phyloP scores from a whole-genome alignment of 805 yeast species.

The Metschnikowia hibisci region DNA sequence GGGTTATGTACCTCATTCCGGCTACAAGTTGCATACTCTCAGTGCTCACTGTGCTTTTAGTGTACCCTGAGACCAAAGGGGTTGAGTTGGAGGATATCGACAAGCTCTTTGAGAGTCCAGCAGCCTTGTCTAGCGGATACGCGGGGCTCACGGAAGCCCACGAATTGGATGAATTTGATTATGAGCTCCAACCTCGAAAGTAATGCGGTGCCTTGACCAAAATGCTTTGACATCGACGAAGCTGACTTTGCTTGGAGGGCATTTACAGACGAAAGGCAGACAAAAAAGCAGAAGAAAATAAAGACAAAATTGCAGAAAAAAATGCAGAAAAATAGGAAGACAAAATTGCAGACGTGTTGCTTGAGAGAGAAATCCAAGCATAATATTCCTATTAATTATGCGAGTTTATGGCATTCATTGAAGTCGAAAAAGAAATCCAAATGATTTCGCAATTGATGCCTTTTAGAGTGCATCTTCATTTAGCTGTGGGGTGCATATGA shows the following conservation, averaged over 20 bases:
- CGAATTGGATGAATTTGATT: slow-evolving; percentile 26
- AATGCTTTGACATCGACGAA: no score
- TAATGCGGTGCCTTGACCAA: background rate
- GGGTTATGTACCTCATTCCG: slow-evolving; percentile 42
- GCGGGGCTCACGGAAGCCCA: slow-evolving; percentile 12
- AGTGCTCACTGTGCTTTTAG: slow-evolving; percentile 30
- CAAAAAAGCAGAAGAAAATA: background rate
- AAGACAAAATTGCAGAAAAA: background rate
- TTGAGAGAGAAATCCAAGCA: no score
- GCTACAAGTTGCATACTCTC: slow-evolving; percentile 36
- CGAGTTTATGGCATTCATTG: no score
- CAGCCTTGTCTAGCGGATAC: slow-evolving; percentile 16
- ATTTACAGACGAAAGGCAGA: no score
- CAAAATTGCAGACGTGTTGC: no score
- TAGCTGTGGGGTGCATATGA: slow-evolving; percentile 4
- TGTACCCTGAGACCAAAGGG: slow-evolving; percentile 44
- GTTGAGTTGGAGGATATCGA: slow-evolving; percentile 43
- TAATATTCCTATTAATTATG: no score
- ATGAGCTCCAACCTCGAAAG: slow-evolving; percentile 11
- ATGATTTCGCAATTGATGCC: no score
- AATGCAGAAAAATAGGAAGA: background rate
- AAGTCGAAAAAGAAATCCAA: no score
- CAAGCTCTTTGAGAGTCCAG: slow-evolving; percentile 29
- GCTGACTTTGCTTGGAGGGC: no score
- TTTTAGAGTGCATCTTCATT: background rate